phyloP scores from a whole-genome alignment of 768 basidiomycete genomes.

The Pleurotus citrinopileatus region DNA sequence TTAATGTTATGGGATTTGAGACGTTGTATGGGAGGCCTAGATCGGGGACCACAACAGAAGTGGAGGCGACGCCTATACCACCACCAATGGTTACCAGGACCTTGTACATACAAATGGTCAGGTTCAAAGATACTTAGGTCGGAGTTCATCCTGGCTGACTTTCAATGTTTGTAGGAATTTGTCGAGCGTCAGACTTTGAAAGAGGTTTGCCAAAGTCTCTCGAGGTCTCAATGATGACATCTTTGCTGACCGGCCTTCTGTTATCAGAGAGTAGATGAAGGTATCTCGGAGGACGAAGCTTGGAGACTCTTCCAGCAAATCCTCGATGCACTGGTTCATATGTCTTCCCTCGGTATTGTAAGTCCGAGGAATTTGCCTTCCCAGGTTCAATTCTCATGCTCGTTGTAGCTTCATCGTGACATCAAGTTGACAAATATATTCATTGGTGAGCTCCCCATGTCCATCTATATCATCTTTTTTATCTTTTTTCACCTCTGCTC shows the following conservation, averaged over 20 bases:
- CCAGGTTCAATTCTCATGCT: neutral
- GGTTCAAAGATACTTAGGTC: no score
- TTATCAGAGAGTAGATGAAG: slow-evolving; percentile 70
- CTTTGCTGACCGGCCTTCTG: neutral
- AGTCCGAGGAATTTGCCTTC: slow-evolving; percentile 20
- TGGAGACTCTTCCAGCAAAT: slow-evolving; percentile 92
- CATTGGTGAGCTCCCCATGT: slow-evolving; percentile 56
- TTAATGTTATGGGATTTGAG: slow-evolving; percentile 32
- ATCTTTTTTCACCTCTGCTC: no score
- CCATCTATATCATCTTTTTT: no score
- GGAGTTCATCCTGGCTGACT: no score
- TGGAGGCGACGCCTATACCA: slow-evolving; percentile 7
- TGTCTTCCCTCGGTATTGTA: slow-evolving; percentile 85
- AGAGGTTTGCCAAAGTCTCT: slow-evolving; percentile 49
- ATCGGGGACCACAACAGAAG: neutral
- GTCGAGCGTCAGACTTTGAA: slow-evolving; percentile 88
- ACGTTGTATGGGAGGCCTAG: slow-evolving; percentile 24
- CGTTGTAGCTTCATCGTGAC: slow-evolving; percentile 67
- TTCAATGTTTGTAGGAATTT: slow-evolving; percentile 56
- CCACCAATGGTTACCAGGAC: slow-evolving; percentile 46
- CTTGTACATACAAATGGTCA: slow-evolving; percentile 93
- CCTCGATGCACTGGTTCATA: slow-evolving; percentile 85
- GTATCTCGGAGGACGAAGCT: slow-evolving; percentile 77
- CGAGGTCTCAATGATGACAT: neutral
- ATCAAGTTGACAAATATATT: slow-evolving; percentile 95